Percentiles rank a stretch among this genome's conserved stretches.
Conservation (phyloP, 805 yeast species). For the Dipodascopsis tothii region DNA sequence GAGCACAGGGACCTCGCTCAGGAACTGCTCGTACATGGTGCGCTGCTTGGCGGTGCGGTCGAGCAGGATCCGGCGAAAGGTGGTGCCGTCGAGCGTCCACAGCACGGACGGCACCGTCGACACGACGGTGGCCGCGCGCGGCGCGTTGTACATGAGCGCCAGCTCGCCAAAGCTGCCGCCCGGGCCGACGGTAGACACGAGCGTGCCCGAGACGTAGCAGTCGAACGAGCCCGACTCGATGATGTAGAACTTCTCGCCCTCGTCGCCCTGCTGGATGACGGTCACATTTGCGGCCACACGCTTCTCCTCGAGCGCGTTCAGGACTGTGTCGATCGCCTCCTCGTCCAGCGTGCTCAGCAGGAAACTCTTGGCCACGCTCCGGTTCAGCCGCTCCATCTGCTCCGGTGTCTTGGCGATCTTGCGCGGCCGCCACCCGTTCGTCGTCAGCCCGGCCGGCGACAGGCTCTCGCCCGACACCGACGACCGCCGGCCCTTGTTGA, state of each 20-base stretch:
- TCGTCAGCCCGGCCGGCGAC: slow-evolving; percentile 6
- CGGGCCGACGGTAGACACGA: slow-evolving; percentile 67
- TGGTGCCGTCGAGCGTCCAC: slow-evolving; percentile 90
- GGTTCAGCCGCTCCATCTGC: slow-evolving; percentile 61
- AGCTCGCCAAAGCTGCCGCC: slow-evolving; percentile 94
- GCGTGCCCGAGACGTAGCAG: slow-evolving; percentile 60
- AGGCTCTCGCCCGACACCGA: slow-evolving; percentile 22
- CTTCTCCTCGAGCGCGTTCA: slow-evolving; percentile 77
- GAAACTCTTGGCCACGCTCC: slow-evolving; percentile 71
- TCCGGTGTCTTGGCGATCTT: slow-evolving; percentile 31
- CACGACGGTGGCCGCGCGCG: slow-evolving; percentile 90
- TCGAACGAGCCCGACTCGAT: slow-evolving; percentile 81
- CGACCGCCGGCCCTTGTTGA: slow-evolving; percentile 21
- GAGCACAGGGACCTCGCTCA: slow-evolving; percentile 79
- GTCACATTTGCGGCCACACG: slow-evolving; percentile 36
- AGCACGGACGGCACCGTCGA: slow-evolving; percentile 57
- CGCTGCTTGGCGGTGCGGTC: slow-evolving; percentile 89
- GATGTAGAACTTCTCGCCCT: slow-evolving; percentile 86
- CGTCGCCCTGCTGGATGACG: slow-evolving; percentile 85
- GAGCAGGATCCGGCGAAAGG: slow-evolving; percentile 83
- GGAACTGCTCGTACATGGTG: slow-evolving; percentile 78
- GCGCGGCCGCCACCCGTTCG: slow-evolving; percentile 35
- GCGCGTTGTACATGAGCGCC: slow-evolving; percentile 94
- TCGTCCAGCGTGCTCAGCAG: slow-evolving; percentile 76
- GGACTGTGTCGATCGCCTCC: slow-evolving; percentile 66